Evolutionary conservation across 2,329 filamentous ascomycete genomes (phyloP), one percentile per base, ranked within the genome.

Genomic region (Arthrinium phaeospermum): DNA sequence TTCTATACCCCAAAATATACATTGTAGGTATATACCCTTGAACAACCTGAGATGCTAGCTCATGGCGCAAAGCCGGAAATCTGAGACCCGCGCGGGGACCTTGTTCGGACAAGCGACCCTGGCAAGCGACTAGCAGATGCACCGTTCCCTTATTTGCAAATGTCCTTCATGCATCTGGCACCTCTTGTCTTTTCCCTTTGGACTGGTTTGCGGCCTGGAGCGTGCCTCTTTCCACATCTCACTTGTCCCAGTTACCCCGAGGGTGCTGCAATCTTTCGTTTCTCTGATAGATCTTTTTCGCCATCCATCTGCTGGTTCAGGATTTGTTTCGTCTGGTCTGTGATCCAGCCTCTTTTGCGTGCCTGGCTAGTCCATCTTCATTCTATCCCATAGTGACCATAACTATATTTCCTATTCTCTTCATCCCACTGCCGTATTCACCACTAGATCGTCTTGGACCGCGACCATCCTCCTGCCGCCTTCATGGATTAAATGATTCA

Each of bases 251-350:
- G 75, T 73, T 75, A 73, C 72, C 74, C 71, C 71, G 76, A 77
- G 74, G 76, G 74, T 75, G 74, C 74, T 75, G 74, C 72, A 73
- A 57, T 75, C 76, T 72, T 78, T 79, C 79, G 79, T 82, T 81
- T 80, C 79, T 79, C 68, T 70, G 75, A 80, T 79, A 79, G 78
- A 77, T 76, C 76, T 76, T 77, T 72, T 75, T 72, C 74, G 75
- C 76, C 75, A 79, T 80, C 80, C 75, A 79, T 79, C 80, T 81
- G 79, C 78, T 80, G 80, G 80, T 79, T 81, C 82, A 81, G 81
- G 81, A 80, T 78, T 80, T 84, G 82, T 85, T 85, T 86, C 84
- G 83, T 83, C 82, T 81, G 77, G 80, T 82, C 82, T 80, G 78
- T 81, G 81, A 82, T 80, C 80, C 79, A 75, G 78, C 78, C 80